Percentiles rank a stretch among this genome's conserved stretches.
Evolutionary conservation across 1,139 yeast genomes (phyloP).

Genomic region (Kodamaea fungicola): DNA sequence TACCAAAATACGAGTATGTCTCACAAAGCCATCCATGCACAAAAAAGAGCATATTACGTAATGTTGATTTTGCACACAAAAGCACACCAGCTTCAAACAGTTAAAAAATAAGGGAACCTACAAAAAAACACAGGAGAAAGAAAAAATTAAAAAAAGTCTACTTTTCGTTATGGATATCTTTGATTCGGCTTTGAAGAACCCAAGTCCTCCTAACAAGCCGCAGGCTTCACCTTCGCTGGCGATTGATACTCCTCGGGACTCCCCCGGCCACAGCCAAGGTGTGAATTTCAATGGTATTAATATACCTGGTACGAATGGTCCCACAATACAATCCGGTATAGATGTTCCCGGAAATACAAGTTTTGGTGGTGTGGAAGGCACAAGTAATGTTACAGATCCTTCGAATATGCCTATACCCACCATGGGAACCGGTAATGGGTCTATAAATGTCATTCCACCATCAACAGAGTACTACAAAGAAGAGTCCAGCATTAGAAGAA

Average conservation of each 20-base stretch:
- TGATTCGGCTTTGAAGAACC: constrained; percentile 27
- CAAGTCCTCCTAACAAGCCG: constrained; percentile 29
- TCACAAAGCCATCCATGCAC: constrained; percentile 1
- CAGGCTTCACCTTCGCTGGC: constrained; percentile 5
- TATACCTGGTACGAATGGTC: neutral
- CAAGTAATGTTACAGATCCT: too few species aligned
- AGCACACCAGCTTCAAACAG: neutral
- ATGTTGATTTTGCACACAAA: neutral
- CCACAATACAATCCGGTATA: neutral
- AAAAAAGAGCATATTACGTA: neutral
- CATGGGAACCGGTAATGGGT: neutral
- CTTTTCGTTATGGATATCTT: constrained; percentile 21
- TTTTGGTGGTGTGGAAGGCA: too few species aligned
- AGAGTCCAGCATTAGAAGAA: constrained; percentile 4
- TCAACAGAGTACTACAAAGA: constrained; percentile 2
- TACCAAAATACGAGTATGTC: constrained; percentile 1
- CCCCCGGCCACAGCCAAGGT: constrained; percentile 1
- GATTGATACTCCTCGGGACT: neutral
- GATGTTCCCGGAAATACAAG: too few species aligned
- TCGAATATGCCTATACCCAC: neutral
- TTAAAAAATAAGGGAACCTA: constrained; percentile 2
- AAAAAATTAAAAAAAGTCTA: constrained; percentile 1
- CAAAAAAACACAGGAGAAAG: constrained; percentile 2
- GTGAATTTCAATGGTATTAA: neutral
- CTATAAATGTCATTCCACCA: neutral